Conservation (phyloP, 192 early-diverging fungal genomes). For the Allomyces macrogynus region DNA sequence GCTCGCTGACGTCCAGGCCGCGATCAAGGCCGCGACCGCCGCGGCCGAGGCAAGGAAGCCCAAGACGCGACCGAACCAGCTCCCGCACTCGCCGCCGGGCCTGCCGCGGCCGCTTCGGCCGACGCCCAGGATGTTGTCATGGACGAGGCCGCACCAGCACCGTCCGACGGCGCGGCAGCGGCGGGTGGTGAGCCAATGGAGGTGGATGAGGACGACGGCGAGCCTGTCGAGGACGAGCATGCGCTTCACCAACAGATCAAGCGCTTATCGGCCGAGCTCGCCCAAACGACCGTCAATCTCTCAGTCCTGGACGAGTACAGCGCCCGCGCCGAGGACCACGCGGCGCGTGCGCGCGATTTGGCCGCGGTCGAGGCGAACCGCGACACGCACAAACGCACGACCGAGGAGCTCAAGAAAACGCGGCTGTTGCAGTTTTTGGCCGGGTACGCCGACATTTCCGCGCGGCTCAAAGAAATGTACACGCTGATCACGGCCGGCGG, state of each 20-base stretch:
- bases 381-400: conserved; percentile 48
- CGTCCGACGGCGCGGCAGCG: no score
- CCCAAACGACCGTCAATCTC: conserved; percentile 37
- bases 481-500: conserved; percentile 98
- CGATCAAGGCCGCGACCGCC: no score
- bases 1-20: no score
- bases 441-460: conserved; percentile 80
- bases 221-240: conserved; percentile 32
- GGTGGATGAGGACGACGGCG: conserved; percentile 15
- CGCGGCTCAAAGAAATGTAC: conserved; percentile 98
- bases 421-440: conserved; percentile 87
- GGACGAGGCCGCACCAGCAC: no score
- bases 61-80: no score
- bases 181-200: conserved; percentile 11
- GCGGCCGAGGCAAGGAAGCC: no score
- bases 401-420: conserved; percentile 53
- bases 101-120: no score
- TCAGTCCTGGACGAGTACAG: conserved; percentile 72
- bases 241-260: conserved; percentile 47
- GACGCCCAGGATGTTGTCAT: no score
- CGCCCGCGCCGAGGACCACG: conserved; percentile 52
- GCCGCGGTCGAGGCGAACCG: conserved; percentile 47
- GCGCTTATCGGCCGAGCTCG: conserved; percentile 40
- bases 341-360: conserved; percentile 47
- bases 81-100: no score